Conservation (phyloP, 257 asterid species). For the Salvia miltiorrhiza region DNA sequence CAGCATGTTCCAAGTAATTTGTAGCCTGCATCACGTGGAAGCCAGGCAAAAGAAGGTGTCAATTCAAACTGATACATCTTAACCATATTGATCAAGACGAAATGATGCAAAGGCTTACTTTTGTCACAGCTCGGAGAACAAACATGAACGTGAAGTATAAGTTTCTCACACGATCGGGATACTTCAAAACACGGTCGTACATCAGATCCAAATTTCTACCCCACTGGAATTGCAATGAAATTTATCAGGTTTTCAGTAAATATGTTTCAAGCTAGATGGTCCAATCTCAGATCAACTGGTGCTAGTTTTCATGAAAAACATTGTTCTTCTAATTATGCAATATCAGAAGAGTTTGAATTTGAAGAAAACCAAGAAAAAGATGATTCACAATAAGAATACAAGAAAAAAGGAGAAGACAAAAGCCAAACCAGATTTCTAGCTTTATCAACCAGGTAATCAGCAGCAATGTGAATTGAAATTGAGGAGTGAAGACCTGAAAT, state of each 20-base stretch:
- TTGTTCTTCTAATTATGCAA: background rate
- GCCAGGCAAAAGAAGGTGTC: background rate
- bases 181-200: slow-evolving; percentile 78
- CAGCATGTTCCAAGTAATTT: slow-evolving; percentile 90
- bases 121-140: slow-evolving; percentile 92
- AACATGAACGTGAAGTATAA: slow-evolving; percentile 90
- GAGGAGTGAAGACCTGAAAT: slow-evolving; percentile 96
- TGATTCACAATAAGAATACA: slow-evolving; percentile 2
- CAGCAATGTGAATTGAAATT: slow-evolving; percentile 78
- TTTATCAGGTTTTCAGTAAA: slow-evolving; percentile 17
- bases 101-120: slow-evolving; percentile 43
- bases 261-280: background rate
- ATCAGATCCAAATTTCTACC: slow-evolving; percentile 74
- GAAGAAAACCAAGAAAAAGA: background rate
- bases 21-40: slow-evolving; percentile 51
- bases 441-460: slow-evolving; percentile 88
- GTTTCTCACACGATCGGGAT: slow-evolving; percentile 88
- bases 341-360: background rate
- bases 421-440: slow-evolving; percentile 56
- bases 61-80: slow-evolving; percentile 3
- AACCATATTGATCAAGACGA: background rate
- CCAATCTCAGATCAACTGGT: background rate
- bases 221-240: slow-evolving; percentile 74
- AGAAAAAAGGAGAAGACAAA: slow-evolving; percentile 14
- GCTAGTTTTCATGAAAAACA: background rate